Percentiles rank a stretch among this genome's conserved stretches.
Evolutionary conservation across 192 early-diverging fungal species (phyloP).

Genomic region (Geosiphon pyriformis): DNA sequence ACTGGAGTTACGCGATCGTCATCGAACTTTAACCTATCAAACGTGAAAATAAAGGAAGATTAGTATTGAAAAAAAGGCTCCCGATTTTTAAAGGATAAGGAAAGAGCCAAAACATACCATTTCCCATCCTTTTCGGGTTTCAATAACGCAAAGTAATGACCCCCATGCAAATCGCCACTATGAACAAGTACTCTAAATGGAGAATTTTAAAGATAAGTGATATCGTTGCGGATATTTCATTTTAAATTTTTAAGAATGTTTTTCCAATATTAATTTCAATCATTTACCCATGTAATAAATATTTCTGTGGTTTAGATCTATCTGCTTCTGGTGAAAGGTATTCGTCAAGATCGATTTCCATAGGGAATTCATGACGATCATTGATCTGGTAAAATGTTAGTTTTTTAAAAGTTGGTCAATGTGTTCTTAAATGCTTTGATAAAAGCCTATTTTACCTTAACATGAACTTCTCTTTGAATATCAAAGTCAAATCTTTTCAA

Average conservation of each 20-base stretch:
- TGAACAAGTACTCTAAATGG: conserved; percentile 82
- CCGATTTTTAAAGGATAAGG: neutral
- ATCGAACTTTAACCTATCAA: conserved; percentile 74
- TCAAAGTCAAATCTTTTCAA: conserved; percentile 99
- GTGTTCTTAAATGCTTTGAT: neutral
- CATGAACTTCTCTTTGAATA: conserved; percentile 78
- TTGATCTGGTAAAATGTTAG: conserved; percentile 55
- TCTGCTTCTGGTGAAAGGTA: conserved; percentile 70
- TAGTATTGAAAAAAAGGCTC: conserved; percentile 2
- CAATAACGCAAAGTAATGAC: conserved; percentile 92
- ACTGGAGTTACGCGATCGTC: conserved; percentile 90
- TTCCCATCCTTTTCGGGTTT: conserved; percentile 70
- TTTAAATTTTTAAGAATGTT: too few relatives aligned
- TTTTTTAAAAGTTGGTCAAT: neutral
- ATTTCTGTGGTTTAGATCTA: conserved; percentile 61
- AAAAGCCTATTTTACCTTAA: conserved; percentile 57
- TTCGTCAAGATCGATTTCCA: conserved; percentile 75
- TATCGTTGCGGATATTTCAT: neutral
- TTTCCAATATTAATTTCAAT: neutral
- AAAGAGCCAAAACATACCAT: conserved; percentile 45
- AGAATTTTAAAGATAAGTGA: neutral
- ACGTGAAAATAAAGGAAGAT: neutral
- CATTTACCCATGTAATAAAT: conserved; percentile 78
- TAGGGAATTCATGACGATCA: conserved; percentile 94
- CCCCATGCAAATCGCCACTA: conserved; percentile 85